Conservation (phyloP, 495 filamentous ascomycete species). For the Podospora didyma region DNA sequence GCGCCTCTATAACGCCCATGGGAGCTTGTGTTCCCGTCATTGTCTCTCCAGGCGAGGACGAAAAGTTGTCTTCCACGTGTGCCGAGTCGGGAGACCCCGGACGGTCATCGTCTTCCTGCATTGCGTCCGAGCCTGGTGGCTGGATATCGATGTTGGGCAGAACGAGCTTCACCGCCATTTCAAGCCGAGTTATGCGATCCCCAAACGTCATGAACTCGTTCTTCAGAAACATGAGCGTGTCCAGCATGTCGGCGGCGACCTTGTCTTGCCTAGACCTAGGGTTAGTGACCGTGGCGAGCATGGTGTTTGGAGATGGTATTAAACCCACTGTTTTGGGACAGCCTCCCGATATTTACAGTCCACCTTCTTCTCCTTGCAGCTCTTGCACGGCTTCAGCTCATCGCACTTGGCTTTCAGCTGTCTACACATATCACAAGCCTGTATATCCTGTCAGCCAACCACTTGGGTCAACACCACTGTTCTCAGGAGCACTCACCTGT, state of each 20-base stretch:
- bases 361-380: conserved; percentile 52
- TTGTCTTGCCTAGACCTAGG: conserved; percentile 47
- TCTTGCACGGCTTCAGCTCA: conserved; percentile 58
- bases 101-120: conserved; percentile 20
- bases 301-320: not conserved
- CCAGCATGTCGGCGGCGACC: conserved; percentile 46
- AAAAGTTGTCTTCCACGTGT: conserved; percentile 15
- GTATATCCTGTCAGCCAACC: conserved; percentile 23
- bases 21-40: conserved; percentile 3
- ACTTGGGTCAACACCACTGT: not conserved
- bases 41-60: conserved; percentile 20
- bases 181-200: conserved; percentile 23
- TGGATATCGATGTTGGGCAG: conserved; percentile 14
- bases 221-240: conserved; percentile 31
- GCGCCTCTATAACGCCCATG: conserved; percentile 26
- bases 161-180: conserved; percentile 15
- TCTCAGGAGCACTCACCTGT: conserved; percentile 33
- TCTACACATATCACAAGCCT: conserved; percentile 68
- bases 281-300: conserved; percentile 11
- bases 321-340: conserved; percentile 61
- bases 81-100: conserved; percentile 23
- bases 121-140: conserved; percentile 3
- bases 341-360: conserved; percentile 64
- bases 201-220: conserved; percentile 29
- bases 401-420: conserved; percentile 70